Evolutionary conservation across 345 rosid genomes (phyloP).

Genomic region (Combretum micranthum): DNA sequence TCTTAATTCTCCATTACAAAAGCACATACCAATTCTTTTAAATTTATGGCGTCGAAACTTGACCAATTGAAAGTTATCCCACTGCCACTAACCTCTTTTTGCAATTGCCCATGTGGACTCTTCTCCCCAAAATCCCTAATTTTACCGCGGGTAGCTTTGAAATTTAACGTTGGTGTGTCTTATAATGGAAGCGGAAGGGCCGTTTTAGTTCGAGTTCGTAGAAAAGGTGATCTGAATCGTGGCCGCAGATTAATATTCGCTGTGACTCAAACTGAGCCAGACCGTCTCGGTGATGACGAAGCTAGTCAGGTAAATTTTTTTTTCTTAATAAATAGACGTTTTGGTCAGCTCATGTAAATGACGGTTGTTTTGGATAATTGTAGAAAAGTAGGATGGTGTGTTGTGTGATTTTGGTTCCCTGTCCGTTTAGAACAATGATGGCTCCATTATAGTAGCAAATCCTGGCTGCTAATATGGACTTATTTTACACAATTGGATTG

Average conservation of each 20-base stretch:
- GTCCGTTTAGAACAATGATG: too few species aligned
- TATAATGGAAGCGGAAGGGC: constrained; percentile 13
- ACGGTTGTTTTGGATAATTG: too few species aligned
- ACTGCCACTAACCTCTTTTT: constrained; percentile 24
- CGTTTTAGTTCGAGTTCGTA: constrained; percentile 14
- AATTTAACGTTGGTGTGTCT: constrained; percentile 20
- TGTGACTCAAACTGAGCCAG: constrained; percentile 40
- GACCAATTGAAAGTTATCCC: constrained; percentile 9
- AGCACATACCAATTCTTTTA: too few species aligned
- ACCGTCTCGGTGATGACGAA: constrained; percentile 32
- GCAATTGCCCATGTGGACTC: constrained; percentile 37
- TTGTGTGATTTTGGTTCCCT: too few species aligned
- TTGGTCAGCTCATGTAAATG: too few species aligned
- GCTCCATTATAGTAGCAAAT: too few species aligned
- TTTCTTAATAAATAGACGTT: background rate
- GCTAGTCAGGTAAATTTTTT: constrained; percentile 30
- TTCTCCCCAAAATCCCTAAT: constrained; percentile 26
- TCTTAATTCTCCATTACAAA: too few species aligned
- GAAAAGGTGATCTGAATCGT: constrained; percentile 13
- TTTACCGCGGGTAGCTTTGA: constrained; percentile 17
- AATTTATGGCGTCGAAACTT: too few species aligned
- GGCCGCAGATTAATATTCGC: constrained; percentile 39
- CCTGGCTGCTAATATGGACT: too few species aligned
- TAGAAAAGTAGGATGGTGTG: too few species aligned
- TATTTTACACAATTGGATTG: too few species aligned